These are phyloP conservation scores for Penicillium silybi DNA, from an alignment of 495 filamentous ascomycete genomes.

Conservation along the genomic window DNA sequence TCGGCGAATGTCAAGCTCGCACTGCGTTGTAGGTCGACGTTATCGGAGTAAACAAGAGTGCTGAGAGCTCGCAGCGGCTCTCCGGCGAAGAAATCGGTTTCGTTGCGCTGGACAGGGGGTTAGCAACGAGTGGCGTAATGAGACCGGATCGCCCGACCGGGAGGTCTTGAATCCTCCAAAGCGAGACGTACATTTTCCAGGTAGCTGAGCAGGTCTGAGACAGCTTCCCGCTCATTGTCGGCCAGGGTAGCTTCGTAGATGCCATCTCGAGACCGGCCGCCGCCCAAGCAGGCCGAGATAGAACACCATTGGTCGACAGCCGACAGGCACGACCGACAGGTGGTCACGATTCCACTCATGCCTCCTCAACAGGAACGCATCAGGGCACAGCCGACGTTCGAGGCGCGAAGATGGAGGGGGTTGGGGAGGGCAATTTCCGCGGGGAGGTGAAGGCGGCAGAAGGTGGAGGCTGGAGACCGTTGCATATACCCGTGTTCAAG, in stretches of 20 bases:
- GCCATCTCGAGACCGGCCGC: constrained; percentile 85
- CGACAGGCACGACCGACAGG: constrained; percentile 44
- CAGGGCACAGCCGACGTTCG: constrained; percentile 12
- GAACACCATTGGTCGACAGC: constrained; percentile 46
- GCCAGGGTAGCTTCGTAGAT: constrained; percentile 93
- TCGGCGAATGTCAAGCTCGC: constrained; percentile 98
- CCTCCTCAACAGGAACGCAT: constrained; percentile 32
- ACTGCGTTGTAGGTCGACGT: constrained; percentile 96
- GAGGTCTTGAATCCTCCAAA: background rate
- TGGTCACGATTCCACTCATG: constrained; percentile 42
- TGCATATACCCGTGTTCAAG: constrained; percentile 10
- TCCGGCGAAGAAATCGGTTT: constrained; percentile 97
- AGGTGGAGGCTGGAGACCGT: constrained; percentile 5
- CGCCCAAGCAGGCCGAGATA: constrained; percentile 44
- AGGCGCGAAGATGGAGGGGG: background rate
- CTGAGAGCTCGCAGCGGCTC: constrained; percentile 92
- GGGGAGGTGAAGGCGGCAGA: constrained; percentile 1
- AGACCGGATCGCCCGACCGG: background rate
- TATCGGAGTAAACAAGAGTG: constrained; percentile 96
- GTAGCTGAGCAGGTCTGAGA: constrained; percentile 90
- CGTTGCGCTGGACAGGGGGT: constrained; percentile 63
- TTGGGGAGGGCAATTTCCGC: constrained; percentile 1
- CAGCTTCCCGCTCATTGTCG: constrained; percentile 95
- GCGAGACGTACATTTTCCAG: constrained; percentile 78
- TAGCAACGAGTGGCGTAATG: constrained; percentile 3